Conservation (phyloP, 148 eudicot genomes). For the Spergularia bocconei region DNA sequence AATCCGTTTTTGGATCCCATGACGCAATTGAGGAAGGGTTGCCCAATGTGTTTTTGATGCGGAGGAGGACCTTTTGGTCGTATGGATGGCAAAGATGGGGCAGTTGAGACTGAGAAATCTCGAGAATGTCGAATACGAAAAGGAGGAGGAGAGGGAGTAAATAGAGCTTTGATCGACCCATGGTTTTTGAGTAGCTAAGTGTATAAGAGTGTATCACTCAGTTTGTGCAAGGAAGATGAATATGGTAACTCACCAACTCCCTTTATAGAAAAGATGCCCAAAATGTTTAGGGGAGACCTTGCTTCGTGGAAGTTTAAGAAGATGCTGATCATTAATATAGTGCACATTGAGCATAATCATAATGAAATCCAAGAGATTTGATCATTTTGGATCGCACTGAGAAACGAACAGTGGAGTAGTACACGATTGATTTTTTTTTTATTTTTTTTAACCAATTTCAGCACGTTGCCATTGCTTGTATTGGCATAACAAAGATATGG, state of each 20-base stretch:
- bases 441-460: background rate
- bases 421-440: no score
- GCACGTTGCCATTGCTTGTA: background rate
- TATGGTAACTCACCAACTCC: no score
- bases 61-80: slow-evolving; percentile 43
- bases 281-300: background rate
- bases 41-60: slow-evolving; percentile 33
- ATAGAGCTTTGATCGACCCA: background rate
- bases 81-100: slow-evolving; percentile 32
- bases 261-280: background rate
- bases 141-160: background rate
- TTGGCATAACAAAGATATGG: background rate
- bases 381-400: no score
- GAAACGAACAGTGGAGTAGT: no score
- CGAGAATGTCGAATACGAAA: background rate
- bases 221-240: no score
- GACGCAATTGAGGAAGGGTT: slow-evolving; percentile 34
- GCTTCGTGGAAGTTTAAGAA: no score
- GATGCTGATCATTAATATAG: no score
- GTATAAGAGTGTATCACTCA: no score
- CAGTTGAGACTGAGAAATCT: slow-evolving; percentile 6
- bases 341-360: no score
- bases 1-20: slow-evolving; percentile 40
- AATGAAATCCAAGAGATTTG: no score
- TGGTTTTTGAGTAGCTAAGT: no score